These are phyloP conservation scores for Chlamydomonas sphaeroides DNA, from an alignment of 139 green algal species.

Conservation along the genomic window DNA sequence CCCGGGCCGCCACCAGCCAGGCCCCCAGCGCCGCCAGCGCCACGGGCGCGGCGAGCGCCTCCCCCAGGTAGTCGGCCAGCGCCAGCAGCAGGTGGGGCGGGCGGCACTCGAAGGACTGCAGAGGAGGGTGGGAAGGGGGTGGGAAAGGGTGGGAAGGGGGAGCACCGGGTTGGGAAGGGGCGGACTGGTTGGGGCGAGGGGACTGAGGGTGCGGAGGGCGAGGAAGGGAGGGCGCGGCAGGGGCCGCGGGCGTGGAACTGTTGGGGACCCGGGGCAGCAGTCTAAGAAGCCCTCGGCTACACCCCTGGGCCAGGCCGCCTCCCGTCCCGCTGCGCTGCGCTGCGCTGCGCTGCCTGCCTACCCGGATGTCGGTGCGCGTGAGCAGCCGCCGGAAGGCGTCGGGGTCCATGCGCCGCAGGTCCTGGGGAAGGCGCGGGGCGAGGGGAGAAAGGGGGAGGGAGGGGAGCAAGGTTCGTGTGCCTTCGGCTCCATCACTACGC, in stretches of 20 bases:
- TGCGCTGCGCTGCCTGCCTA: not conserved
- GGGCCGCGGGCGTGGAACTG: too few species aligned
- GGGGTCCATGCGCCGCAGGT: constrained; percentile 30
- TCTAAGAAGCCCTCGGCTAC: too few species aligned
- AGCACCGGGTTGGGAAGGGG: not conserved
- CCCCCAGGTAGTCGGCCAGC: constrained; percentile 13
- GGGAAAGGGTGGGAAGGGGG: not conserved
- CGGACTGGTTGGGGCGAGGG: not conserved
- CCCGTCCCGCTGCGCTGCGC: not conserved
- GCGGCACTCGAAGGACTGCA: constrained; percentile 10
- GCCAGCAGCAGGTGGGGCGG: not conserved
- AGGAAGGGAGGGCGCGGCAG: too few species aligned
- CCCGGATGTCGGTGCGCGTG: not conserved
- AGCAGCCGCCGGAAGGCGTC: constrained; percentile 30
- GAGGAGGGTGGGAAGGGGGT: not conserved
- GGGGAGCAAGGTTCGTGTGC: too few species aligned
- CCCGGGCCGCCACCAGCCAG: not conserved
- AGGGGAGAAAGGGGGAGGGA: too few species aligned
- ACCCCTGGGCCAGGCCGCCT: not conserved
- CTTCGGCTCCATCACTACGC: too few species aligned
- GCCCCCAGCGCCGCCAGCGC: not conserved
- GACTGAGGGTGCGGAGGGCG: too few species aligned
- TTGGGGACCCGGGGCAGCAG: too few species aligned
- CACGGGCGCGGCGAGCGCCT: not conserved
- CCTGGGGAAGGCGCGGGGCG: too few species aligned